Percentiles rank a stretch among this genome's conserved stretches.
phyloP scores from a whole-genome alignment of 2,329 filamentous ascomycete species.

The Pochonia chlamydosporia region DNA sequence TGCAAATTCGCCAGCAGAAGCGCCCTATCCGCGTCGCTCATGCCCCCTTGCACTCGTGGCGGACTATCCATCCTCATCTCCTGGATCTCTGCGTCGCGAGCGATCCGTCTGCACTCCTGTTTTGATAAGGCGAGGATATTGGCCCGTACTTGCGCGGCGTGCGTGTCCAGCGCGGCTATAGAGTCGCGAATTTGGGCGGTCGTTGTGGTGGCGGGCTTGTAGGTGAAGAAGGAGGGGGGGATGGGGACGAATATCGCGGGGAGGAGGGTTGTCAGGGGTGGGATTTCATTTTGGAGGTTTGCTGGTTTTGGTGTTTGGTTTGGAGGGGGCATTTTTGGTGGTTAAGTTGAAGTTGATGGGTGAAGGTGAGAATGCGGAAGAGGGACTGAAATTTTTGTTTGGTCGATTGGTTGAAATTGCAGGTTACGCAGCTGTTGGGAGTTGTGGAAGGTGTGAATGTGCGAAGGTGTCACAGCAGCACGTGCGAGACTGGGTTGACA shows the following conservation, averaged over 20 bases:
- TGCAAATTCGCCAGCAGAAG: slow-evolving; percentile 26
- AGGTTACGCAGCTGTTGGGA: not conserved
- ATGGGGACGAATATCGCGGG: slow-evolving; percentile 30
- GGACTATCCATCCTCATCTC: not conserved
- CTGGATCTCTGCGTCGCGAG: slow-evolving; percentile 17
- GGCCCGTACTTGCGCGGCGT: slow-evolving; percentile 20
- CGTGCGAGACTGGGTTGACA: too few relatives aligned
- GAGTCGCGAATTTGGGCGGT: slow-evolving; percentile 14
- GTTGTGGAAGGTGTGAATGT: not conserved
- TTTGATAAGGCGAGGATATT: slow-evolving; percentile 24
- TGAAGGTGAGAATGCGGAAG: too few relatives aligned
- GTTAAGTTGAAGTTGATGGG: not conserved
- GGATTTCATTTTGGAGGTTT: slow-evolving; percentile 7
- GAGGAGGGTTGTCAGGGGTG: slow-evolving; percentile 16
- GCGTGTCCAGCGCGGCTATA: slow-evolving; percentile 17
- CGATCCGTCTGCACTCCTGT: slow-evolving; percentile 27
- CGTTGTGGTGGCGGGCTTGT: slow-evolving; percentile 9
- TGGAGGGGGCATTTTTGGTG: not conserved
- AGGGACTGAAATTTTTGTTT: not conserved
- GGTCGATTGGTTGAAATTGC: not conserved
- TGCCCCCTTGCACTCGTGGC: not conserved
- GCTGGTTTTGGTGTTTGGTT: not conserved
- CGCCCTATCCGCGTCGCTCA: slow-evolving; percentile 6
- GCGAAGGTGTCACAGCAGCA: too few relatives aligned
- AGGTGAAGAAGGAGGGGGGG: slow-evolving; percentile 14